A percentile compares a stretch with the other conserved stretches of the same genome.
Evolutionary conservation across 2,329 filamentous ascomycete species (phyloP).

Genomic region (Juglanconis oblonga): DNA sequence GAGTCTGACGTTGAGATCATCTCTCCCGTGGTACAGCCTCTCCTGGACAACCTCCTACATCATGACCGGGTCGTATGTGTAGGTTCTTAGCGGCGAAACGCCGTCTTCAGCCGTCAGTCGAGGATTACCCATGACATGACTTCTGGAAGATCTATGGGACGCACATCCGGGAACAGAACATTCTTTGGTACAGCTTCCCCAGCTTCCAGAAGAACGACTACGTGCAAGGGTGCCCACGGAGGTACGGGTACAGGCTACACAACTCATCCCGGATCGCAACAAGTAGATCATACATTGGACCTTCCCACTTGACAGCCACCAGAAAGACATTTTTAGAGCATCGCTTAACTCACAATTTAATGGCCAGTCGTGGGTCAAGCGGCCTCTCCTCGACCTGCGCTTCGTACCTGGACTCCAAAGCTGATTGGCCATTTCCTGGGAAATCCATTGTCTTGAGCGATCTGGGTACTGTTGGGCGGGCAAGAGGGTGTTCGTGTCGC

Average conservation of each 20-base stretch:
- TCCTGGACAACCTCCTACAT: neutral
- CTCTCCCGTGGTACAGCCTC: neutral
- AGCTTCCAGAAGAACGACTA: neutral
- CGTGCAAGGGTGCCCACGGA: conserved; percentile 1
- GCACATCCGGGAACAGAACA: neutral
- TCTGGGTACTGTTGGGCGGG: neutral
- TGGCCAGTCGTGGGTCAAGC: neutral
- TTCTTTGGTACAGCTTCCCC: neutral
- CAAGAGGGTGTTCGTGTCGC: neutral
- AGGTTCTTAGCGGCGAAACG: no score
- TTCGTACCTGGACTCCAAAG: neutral
- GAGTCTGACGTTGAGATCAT: neutral
- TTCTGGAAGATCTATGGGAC: neutral
- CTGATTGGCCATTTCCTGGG: neutral
- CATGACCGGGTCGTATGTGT: neutral
- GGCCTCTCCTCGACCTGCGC: neutral
- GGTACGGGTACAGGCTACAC: conserved; percentile 6
- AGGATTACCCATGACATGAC: neutral
- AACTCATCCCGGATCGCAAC: conserved; percentile 3
- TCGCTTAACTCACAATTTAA: neutral
- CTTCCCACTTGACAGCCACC: conserved; percentile 1
- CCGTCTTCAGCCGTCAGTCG: no score
- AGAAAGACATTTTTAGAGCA: neutral
- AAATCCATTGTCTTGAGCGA: neutral
- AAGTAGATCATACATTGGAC: conserved; percentile 1